Evolutionary conservation across 2,329 filamentous ascomycete genomes (phyloP).

Genomic region (Daldinia sp.): DNA sequence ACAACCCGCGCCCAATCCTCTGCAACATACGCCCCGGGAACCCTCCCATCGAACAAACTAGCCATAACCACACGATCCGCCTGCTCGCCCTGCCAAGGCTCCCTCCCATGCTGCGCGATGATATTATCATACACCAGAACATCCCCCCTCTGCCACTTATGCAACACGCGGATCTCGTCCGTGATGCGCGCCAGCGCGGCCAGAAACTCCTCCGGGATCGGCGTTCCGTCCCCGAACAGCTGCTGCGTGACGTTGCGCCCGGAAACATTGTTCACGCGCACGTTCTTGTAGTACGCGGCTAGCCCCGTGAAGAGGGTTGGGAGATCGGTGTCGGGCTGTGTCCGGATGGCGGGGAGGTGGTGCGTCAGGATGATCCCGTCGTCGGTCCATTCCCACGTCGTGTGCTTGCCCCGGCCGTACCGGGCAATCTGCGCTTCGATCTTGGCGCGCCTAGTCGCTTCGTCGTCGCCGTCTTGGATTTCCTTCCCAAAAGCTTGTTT

Average conservation of each 20-base stretch:
- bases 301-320: constrained; percentile 57
- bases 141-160: constrained; percentile 57
- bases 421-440: constrained; percentile 59
- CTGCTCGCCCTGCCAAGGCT: constrained; percentile 58
- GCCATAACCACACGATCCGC: constrained; percentile 56
- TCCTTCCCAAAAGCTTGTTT: constrained; percentile 55
- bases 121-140: constrained; percentile 59
- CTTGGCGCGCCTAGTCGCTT: constrained; percentile 51
- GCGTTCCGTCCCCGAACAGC: constrained; percentile 55
- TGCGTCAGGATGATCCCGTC: constrained; percentile 55
- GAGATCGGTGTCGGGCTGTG: constrained; percentile 54
- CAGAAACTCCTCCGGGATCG: constrained; percentile 57
- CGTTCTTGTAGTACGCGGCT: constrained; percentile 55
- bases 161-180: constrained; percentile 58
- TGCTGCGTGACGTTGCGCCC: constrained; percentile 50
- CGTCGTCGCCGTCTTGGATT: constrained; percentile 54
- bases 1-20: constrained; percentile 57
- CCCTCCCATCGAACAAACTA: constrained; percentile 56
- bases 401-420: constrained; percentile 55
- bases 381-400: constrained; percentile 58
- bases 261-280: constrained; percentile 32
- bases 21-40: constrained; percentile 54
- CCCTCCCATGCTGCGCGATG: constrained; percentile 57
- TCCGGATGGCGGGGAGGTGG: constrained; percentile 55
- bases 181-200: constrained; percentile 53